A percentile compares a stretch with the other conserved stretches of the same genome.
Evolutionary conservation across 495 filamentous ascomycete species (phyloP).

Genomic region (Penicillium psychrofluorescens): DNA sequence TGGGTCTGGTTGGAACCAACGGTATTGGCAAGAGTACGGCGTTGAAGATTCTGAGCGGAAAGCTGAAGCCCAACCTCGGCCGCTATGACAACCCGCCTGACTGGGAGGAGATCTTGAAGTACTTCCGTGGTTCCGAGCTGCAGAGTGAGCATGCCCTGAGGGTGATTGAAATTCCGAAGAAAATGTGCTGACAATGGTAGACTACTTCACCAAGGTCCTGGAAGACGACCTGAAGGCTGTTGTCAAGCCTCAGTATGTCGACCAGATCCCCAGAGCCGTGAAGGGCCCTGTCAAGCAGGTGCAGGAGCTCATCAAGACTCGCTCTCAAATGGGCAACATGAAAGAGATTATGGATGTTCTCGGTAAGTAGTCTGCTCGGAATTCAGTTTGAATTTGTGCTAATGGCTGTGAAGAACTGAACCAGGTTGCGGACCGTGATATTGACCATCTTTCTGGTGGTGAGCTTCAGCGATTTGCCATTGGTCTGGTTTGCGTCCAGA

Average conservation of each 20-base stretch:
- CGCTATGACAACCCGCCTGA: slow-evolving; percentile 93
- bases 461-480: slow-evolving; percentile 98
- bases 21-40: slow-evolving; percentile 99
- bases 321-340: slow-evolving; percentile 70
- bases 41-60: slow-evolving; percentile 94
- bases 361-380: slow-evolving; percentile 34
- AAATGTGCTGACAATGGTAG: slow-evolving; percentile 33
- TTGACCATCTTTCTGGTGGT: slow-evolving; percentile 85
- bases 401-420: slow-evolving; percentile 56
- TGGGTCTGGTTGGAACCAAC: slow-evolving; percentile 96
- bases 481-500: slow-evolving; percentile 87
- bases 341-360: slow-evolving; percentile 79
- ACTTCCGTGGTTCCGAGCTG: slow-evolving; percentile 94
- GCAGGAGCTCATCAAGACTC: slow-evolving; percentile 63
- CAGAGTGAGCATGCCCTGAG: slow-evolving; percentile 58
- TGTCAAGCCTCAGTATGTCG: slow-evolving; percentile 98
- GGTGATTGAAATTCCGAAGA: no score
- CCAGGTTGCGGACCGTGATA: slow-evolving; percentile 81
- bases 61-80: slow-evolving; percentile 95
- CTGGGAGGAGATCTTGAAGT: slow-evolving; percentile 97
- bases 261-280: slow-evolving; percentile 91
- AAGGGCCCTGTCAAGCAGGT: slow-evolving; percentile 71
- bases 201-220: slow-evolving; percentile 97
- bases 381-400: slow-evolving; percentile 4
- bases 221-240: slow-evolving; percentile 96